Conservation (phyloP, 2,329 filamentous ascomycete species). For the Fusarium sacchari region DNA sequence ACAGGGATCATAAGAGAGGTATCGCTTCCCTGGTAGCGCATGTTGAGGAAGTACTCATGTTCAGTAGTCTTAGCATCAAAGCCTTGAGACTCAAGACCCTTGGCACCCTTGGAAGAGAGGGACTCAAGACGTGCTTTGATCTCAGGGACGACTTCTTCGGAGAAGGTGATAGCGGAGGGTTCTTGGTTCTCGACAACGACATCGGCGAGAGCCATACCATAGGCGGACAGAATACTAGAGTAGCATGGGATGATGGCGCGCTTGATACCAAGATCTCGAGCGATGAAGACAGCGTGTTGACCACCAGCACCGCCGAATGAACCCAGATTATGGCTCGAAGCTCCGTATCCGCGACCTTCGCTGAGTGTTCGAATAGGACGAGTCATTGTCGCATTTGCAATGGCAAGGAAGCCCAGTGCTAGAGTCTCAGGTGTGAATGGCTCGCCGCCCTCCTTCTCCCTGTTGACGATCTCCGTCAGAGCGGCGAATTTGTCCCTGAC, state of each 20-base stretch:
- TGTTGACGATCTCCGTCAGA: conserved; percentile 47
- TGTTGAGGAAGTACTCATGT: conserved; percentile 55
- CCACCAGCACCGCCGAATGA: conserved; percentile 52
- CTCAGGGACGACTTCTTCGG: conserved; percentile 21
- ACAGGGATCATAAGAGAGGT: conserved; percentile 54
- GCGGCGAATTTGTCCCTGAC: conserved; percentile 53
- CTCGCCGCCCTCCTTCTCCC: conserved; percentile 33
- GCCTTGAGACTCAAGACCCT: conserved; percentile 46
- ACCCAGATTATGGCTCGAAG: conserved; percentile 40
- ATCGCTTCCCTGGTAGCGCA: conserved; percentile 57
- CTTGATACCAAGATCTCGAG: conserved; percentile 54
- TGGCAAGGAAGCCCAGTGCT: conserved; percentile 77
- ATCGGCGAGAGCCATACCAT: conserved; percentile 58
- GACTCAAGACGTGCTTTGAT: conserved; percentile 38
- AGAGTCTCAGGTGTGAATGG: conserved; percentile 37
- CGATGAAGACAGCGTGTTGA: conserved; percentile 57
- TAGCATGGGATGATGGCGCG: conserved; percentile 57
- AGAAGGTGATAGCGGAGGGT: conserved; percentile 48
- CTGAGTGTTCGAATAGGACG: conserved; percentile 66
- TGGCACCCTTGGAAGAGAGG: conserved; percentile 34
- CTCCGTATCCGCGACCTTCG: conserved; percentile 44
- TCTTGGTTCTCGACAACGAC: conserved; percentile 55
- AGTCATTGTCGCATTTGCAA: conserved; percentile 80
- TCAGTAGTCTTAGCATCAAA: conserved; percentile 55
- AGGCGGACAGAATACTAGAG: conserved; percentile 58